A percentile compares a stretch with the other conserved stretches of the same genome.
Evolutionary conservation across 306 rosid species (phyloP).

Genomic region (Ziziphus jujuba): DNA sequence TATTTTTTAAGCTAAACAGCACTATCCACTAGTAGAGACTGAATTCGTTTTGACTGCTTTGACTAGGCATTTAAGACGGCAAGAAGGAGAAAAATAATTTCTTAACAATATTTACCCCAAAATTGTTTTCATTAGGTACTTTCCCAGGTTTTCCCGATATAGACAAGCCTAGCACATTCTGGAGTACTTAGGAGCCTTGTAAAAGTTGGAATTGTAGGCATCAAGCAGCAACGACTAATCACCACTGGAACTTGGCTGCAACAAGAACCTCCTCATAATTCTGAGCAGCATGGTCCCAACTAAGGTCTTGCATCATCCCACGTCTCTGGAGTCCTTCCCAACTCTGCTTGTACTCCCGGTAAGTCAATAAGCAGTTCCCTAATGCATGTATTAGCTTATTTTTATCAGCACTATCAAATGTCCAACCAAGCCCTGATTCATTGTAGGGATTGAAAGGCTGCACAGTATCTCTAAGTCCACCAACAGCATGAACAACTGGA

Average conservation of each 20-base stretch:
- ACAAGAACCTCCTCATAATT: constrained; percentile 86
- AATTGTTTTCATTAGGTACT: background rate
- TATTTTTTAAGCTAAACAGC: too few species aligned
- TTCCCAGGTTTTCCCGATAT: background rate
- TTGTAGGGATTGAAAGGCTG: constrained; percentile 66
- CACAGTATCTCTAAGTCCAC: constrained; percentile 88
- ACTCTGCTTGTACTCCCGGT: constrained; percentile 68
- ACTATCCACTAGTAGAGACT: background rate
- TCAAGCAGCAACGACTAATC: constrained; percentile 17
- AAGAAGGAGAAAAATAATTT: background rate
- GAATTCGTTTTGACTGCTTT: background rate
- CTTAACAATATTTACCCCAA: constrained; percentile 6
- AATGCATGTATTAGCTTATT: constrained; percentile 61
- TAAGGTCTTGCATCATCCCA: constrained; percentile 84
- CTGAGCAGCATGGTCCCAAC: constrained; percentile 94
- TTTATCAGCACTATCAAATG: constrained; percentile 77
- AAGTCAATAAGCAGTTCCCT: constrained; percentile 74
- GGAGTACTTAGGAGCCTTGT: background rate
- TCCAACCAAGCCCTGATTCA: constrained; percentile 89
- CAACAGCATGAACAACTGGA: constrained; percentile 95
- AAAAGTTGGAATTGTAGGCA: background rate
- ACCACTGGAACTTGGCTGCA: constrained; percentile 92
- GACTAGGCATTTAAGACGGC: background rate
- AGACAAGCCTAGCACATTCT: background rate
- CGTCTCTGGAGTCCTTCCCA: constrained; percentile 96